Base-by-base conservation (phyloP, 139 green algal genomes). In the Desmodesmus armatus region DNA sequence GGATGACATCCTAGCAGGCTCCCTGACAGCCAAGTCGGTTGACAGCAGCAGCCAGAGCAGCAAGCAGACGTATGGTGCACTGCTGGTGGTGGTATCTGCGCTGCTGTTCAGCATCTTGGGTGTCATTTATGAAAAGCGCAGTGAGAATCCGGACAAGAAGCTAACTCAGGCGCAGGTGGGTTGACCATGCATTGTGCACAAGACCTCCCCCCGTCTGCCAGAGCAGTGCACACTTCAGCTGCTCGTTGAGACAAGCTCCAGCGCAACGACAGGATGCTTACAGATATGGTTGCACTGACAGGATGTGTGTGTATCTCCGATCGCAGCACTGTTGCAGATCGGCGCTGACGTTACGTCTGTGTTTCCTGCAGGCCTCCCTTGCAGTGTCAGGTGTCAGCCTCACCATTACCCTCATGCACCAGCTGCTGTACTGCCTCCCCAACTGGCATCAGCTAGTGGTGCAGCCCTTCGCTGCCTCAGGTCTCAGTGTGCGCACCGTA, bases 101-200 rank as follows among this genome's bases (percentile, higher is more conserved):
- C 35, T 82, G 76, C 76, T 82, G 37, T 82, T 72, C 55, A 82
- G 76, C 33, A 40, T 82, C 3, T 29, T 82, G 53, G 76, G 76
- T 17, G 39, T 21, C 37, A 55, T 82, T 25, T 82, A 82, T 55
- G 76, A 82, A 19, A 55, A 58, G 76, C 76, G 71, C 55, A 82
- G 19, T 40, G 39, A 2, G 6, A 55, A 82, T 21, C 2, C 25
- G 5, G 37, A 6, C 23, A 33, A 35, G 43, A 69, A 37, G 21
- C 55, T 72, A 9, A 72, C 55, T 3, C 55, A 82, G 40, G 76
- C 53, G 27, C 76, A 82, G 53, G 76, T 82, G 55, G 0, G 55
- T 27, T n/a, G n/a, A n/a, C n/a, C n/a, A n/a, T n/a, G n/a, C n/a
- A n/a, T 62, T 13, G 51, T 62, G 51, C 15, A 13, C 51, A 62